Evolutionary conservation across 352 stramenopile genomes (phyloP).

Genomic region (Phytophthora sp.): DNA sequence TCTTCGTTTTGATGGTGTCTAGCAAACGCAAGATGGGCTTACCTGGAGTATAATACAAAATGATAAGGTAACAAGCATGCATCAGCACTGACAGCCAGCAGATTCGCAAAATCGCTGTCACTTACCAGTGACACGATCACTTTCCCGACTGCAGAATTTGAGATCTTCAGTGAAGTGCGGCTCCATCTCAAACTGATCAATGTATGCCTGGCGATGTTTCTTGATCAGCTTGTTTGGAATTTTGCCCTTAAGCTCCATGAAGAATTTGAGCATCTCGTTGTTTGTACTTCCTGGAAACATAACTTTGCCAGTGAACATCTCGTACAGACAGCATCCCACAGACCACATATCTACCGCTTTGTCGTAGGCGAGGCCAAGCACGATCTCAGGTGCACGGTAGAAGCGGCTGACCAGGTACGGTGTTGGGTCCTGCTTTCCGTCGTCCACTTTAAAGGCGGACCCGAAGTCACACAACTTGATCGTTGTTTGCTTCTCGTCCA

Average conservation of each 20-base stretch:
- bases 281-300: conserved; percentile 97
- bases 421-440: conserved; percentile 93
- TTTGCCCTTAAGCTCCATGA: conserved; percentile 96
- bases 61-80: not conserved
- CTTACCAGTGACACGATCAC: conserved; percentile 81
- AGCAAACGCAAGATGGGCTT: conserved; percentile 80
- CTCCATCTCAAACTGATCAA: conserved; percentile 87
- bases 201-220: conserved; percentile 76
- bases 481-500: conserved; percentile 95
- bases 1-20: conserved; percentile 67
- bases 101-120: not conserved
- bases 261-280: conserved; percentile 97
- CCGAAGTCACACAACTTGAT: conserved; percentile 99
- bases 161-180: conserved; percentile 88
- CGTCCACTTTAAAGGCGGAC: conserved; percentile 93
- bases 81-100: not conserved
- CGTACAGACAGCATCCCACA: conserved; percentile 96
- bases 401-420: conserved; percentile 99
- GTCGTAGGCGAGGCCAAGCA: conserved; percentile 92
- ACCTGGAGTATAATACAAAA: conserved; percentile 42
- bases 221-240: conserved; percentile 88
- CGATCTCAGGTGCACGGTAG: conserved; percentile 97
- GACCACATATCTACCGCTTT: conserved; percentile 98
- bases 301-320: conserved; percentile 98
- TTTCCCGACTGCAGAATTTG: conserved; percentile 85